A percentile compares a stretch with the other conserved stretches of the same genome.
Conservation (phyloP, 2,329 filamentous ascomycete genomes). For the Ceratocystis cacaofunesta region DNA sequence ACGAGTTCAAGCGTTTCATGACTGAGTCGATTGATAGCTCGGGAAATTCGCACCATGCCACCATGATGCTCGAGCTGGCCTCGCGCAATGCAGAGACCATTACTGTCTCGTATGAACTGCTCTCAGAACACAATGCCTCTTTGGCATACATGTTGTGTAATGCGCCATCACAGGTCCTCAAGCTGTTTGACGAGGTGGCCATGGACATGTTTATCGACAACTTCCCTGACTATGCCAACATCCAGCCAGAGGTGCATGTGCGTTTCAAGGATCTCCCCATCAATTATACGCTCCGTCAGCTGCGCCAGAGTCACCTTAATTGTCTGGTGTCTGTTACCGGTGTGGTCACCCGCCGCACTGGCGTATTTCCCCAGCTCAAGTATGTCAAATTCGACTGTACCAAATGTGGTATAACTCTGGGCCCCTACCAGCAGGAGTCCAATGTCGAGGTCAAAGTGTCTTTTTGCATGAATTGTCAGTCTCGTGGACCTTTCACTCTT, state of each 20-base stretch:
- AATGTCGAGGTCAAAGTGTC: constrained; percentile 92
- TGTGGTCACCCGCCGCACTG: constrained; percentile 84
- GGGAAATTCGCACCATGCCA: constrained; percentile 85
- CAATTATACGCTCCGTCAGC: constrained; percentile 84
- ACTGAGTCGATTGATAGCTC: constrained; percentile 88
- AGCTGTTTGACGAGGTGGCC: constrained; percentile 90
- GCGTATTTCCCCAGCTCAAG: constrained; percentile 94
- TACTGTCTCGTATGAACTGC: constrained; percentile 88
- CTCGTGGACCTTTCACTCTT: constrained; percentile 81
- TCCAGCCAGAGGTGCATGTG: constrained; percentile 94
- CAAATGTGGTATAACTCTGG: constrained; percentile 82
- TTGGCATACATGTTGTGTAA: constrained; percentile 94
- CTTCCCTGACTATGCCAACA: constrained; percentile 94
- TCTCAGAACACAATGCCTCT: constrained; percentile 80
- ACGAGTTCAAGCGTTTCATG: constrained; percentile 94
- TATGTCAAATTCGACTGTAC: constrained; percentile 96
- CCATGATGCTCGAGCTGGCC: constrained; percentile 85
- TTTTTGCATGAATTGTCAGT: constrained; percentile 94
- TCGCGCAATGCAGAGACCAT: constrained; percentile 93
- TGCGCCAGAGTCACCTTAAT: constrained; percentile 91
- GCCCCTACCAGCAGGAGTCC: constrained; percentile 94
- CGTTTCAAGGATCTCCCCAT: constrained; percentile 90
- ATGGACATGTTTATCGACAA: constrained; percentile 93
- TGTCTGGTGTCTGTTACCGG: constrained; percentile 87
- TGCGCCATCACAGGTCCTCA: constrained; percentile 84